phyloP scores from a whole-genome alignment of 2,329 filamentous ascomycete species.

The Penicillium sp. region DNA sequence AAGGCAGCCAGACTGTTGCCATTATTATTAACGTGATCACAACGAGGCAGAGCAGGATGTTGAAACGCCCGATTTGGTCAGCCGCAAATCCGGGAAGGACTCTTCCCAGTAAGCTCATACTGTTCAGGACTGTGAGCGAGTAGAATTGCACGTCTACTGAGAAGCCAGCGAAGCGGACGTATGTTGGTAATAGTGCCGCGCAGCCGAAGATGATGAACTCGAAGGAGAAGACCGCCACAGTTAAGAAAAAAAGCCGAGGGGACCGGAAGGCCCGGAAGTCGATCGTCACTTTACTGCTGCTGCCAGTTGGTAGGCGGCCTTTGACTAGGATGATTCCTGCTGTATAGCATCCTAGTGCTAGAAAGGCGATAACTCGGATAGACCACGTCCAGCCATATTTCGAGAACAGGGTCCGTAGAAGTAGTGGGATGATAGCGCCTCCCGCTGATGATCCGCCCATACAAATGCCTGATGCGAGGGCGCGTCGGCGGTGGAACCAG shows the following conservation, averaged over 20 bases:
- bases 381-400: conserved; percentile 31
- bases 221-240: conserved; percentile 39
- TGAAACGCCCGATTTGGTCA: conserved; percentile 41
- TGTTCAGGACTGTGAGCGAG: too few relatives aligned
- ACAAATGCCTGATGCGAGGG: conserved; percentile 33
- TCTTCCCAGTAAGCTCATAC: too few relatives aligned
- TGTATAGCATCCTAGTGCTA: conserved; percentile 29
- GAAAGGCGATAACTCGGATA: conserved; percentile 32
- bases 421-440: conserved; percentile 32
- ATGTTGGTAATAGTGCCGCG: too few relatives aligned
- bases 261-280: conserved; percentile 40
- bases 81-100: conserved; percentile 40
- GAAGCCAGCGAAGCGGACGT: too few relatives aligned
- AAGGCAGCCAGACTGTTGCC: too few relatives aligned
- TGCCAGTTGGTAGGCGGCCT: conserved; percentile 26
- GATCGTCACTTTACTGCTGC: conserved; percentile 25
- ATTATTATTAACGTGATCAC: conserved; percentile 35
- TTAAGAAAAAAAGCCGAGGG: conserved; percentile 37
- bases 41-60: conserved; percentile 38
- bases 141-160: too few relatives aligned
- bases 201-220: conserved; percentile 45
- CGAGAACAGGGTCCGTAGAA: conserved; percentile 29
- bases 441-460: conserved; percentile 35
- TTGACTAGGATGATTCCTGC: conserved; percentile 29
- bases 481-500: conserved; percentile 35